Evolutionary conservation across 805 yeast species (phyloP), one percentile per base, ranked within the genome.

Genomic region (Starmerella roubikii): DNA sequence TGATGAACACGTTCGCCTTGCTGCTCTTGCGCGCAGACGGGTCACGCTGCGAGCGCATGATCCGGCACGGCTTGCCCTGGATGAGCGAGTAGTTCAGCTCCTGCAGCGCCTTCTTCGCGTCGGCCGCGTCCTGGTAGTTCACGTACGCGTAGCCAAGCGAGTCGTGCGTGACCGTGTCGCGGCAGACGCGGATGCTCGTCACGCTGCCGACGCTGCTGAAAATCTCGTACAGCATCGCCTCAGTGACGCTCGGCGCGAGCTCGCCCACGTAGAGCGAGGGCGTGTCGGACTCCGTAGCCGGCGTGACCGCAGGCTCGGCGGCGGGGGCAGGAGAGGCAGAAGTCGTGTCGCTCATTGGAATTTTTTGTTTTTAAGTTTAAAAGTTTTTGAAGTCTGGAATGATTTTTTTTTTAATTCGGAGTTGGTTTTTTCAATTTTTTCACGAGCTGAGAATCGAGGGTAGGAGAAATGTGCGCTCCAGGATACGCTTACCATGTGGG

Each of bases 11-110:
- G 74, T 91, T 91, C 59, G 95, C 96, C 49, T 83, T 79, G 64
- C 96, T 96, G 59, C 78, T 78, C 72, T 78, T 83, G 74, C 98
- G 82, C 57, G 77, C 64, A 47, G 94, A 73, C 50, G 98, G 97
- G 64, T 91, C 97, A 69, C 97, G 84, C 72, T 91, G 97, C 53
- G 96, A 85, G 96, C 97, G 85, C 97, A 91, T 91, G 70, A 91
- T 88, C 67, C 98, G 84, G 69, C 96, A 85, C 57, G 95, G 85
- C 59, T 79, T 83, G 59, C 95, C 96, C 65, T 86, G 86, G 68
- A 91, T 77, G 57, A 76, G 76, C 44, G 85, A 67, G 72, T 91
- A 91, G 83, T 88, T 91, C 66, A 91, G 75, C 66, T 84, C 91
- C 61, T 85, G 93, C 62, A 91, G 70, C 47, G 98, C 98, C 59